These are phyloP conservation scores for Neurospora sp. DNA, from an alignment of 495 filamentous ascomycete genomes.

Conservation along the genomic window DNA sequence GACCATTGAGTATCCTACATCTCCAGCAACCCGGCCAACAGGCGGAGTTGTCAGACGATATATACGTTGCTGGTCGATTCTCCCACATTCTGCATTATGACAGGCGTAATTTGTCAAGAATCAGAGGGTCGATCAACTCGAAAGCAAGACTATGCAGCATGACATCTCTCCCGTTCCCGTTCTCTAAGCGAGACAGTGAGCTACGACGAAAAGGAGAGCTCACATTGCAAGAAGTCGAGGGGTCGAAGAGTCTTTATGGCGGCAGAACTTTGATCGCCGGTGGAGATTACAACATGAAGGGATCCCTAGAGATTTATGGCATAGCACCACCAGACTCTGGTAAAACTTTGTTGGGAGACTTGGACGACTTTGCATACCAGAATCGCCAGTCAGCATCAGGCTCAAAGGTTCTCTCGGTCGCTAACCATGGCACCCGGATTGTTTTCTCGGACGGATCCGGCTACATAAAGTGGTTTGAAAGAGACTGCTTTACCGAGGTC, in stretches of 20 bases:
- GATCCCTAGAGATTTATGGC: conserved; percentile 81
- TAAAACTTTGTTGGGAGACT: not conserved
- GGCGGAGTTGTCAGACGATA: conserved; percentile 46
- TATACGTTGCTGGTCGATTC: conserved; percentile 83
- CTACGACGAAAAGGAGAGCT: conserved; percentile 42
- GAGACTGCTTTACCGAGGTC: conserved; percentile 74
- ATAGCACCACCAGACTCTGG: conserved; percentile 27
- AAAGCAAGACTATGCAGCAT: conserved; percentile 74
- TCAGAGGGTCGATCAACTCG: conserved; percentile 70
- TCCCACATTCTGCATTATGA: conserved; percentile 86
- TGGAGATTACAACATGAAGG: conserved; percentile 91
- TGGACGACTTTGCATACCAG: conserved; percentile 28
- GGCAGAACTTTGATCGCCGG: conserved; percentile 65
- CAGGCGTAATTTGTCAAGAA: conserved; percentile 70
- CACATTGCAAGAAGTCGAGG: conserved; percentile 39
- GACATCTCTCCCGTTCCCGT: conserved; percentile 60
- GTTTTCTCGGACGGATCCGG: conserved; percentile 80
- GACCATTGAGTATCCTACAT: conserved; percentile 75
- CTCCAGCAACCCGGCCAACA: conserved; percentile 44
- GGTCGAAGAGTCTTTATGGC: conserved; percentile 38
- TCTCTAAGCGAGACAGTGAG: conserved; percentile 43
- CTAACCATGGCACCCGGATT: conserved; percentile 73
- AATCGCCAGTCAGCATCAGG: conserved; percentile 78
- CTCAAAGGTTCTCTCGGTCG: conserved; percentile 75
- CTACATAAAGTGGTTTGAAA: conserved; percentile 82